Percentiles rank a stretch among this genome's conserved stretches.
phyloP scores from a whole-genome alignment of 2,329 filamentous ascomycete genomes.

The Delphinella strobiligena region DNA sequence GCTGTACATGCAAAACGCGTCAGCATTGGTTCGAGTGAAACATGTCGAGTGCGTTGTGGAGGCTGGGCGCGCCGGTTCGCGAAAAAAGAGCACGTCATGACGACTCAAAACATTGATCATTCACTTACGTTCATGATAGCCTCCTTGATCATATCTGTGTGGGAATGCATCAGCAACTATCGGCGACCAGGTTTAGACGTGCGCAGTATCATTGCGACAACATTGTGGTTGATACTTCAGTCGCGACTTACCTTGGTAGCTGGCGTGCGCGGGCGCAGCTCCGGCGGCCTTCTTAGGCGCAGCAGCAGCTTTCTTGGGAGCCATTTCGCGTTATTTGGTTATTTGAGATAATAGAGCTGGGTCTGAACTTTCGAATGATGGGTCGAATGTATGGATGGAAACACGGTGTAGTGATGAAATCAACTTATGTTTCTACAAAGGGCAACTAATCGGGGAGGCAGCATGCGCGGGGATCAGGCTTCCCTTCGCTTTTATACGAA shows the following conservation, averaged over 20 bases:
- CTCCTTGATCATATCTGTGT: slow-evolving; percentile 60
- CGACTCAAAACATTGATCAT: slow-evolving; percentile 15
- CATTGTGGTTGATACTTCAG: slow-evolving; percentile 1
- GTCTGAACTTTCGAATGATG: slow-evolving; percentile 25
- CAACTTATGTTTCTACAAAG: neutral
- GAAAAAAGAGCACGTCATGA: slow-evolving; percentile 17
- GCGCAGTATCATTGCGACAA: slow-evolving; percentile 31
- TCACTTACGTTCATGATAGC: slow-evolving; percentile 57
- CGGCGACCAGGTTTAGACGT: slow-evolving; percentile 31
- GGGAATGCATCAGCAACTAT: slow-evolving; percentile 37
- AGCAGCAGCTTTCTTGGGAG: slow-evolving; percentile 49
- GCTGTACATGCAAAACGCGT: slow-evolving; percentile 39
- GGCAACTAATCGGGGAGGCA: neutral
- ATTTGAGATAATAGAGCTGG: slow-evolving; percentile 15
- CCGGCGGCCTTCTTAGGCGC: slow-evolving; percentile 45
- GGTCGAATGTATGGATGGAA: slow-evolving; percentile 9
- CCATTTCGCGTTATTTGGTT: slow-evolving; percentile 36
- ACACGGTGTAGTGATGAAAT: slow-evolving; percentile 6
- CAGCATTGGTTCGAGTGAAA: slow-evolving; percentile 29
- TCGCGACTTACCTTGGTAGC: slow-evolving; percentile 53
- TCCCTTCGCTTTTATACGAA: too few relatives aligned
- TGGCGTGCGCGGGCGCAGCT: slow-evolving; percentile 44
- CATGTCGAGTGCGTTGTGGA: slow-evolving; percentile 9
- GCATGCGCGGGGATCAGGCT: neutral
- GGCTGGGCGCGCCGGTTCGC: slow-evolving; percentile 32